Percentiles rank a stretch among this genome's conserved stretches.
Conservation (phyloP, 495 filamentous ascomycete genomes). For the Penicillium lagena region DNA sequence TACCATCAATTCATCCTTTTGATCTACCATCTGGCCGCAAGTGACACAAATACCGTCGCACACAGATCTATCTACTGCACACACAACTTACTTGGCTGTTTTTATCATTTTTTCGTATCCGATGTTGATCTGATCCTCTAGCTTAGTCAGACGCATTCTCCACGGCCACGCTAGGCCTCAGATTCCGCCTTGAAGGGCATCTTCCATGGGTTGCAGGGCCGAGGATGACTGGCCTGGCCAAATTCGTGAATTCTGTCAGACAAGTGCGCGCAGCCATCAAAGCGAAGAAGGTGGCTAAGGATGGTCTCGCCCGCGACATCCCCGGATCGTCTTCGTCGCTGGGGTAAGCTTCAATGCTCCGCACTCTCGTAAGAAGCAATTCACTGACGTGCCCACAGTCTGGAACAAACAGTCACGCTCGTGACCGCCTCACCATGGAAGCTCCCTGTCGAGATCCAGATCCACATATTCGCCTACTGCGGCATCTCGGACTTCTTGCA, state of each 20-base stretch:
- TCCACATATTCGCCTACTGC: constrained; percentile 39
- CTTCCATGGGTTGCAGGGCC: constrained; percentile 5
- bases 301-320: constrained; percentile 17
- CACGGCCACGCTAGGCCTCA: no score
- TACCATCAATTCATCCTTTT: no score
- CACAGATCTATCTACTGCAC: no score
- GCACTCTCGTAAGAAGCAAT: no score
- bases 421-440: constrained; percentile 30
- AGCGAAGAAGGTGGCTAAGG: constrained; percentile 18
- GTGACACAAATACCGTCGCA: no score
- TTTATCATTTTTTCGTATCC: no score
- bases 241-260: constrained; percentile 27
- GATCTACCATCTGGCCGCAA: no score
- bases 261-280: constrained; percentile 28
- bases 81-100: no score
- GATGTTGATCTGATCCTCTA: no score
- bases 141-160: no score
- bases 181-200: no score
- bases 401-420: constrained; percentile 5
- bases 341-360: constrained; percentile 7
- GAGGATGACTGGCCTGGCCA: constrained; percentile 33
- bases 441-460: constrained; percentile 39
- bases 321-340: constrained; percentile 11
- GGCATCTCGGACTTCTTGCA: constrained; percentile 29
- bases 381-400: neutral